Evolutionary conservation across 1,284 basidiomycete genomes (phyloP).

Genomic region (Rhodotorula sp.): DNA sequence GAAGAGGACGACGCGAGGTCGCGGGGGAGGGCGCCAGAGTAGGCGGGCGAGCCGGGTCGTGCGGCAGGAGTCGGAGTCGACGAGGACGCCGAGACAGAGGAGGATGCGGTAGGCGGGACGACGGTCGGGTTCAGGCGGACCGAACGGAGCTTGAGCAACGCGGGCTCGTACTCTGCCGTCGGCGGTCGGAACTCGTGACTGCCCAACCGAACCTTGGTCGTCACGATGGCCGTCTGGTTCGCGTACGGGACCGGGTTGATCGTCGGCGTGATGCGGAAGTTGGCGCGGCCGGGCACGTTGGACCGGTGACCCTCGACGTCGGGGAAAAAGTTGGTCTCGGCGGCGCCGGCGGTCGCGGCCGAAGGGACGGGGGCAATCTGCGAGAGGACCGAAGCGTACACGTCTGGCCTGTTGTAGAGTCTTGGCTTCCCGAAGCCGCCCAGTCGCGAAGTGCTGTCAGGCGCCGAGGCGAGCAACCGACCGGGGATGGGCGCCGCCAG

Average conservation of each 20-base stretch:
- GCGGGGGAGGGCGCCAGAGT: slow-evolving; percentile 20
- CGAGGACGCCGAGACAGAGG: not conserved
- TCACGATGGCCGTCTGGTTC: not conserved
- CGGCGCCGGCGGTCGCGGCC: not conserved
- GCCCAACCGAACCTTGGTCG: not conserved
- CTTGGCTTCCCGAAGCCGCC: not conserved
- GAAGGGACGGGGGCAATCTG: slow-evolving; percentile 13
- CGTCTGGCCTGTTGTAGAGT: not conserved
- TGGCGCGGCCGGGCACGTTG: slow-evolving; percentile 34
- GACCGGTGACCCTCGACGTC: slow-evolving; percentile 28
- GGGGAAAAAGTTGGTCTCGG: slow-evolving; percentile 35
- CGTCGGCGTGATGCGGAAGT: slow-evolving; percentile 26
- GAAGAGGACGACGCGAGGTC: slow-evolving; percentile 3
- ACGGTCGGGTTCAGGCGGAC: slow-evolving; percentile 17
- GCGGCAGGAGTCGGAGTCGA: not conserved
- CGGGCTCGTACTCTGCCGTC: slow-evolving; percentile 29
- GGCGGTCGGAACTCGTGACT: slow-evolving; percentile 14
- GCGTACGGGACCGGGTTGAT: slow-evolving; percentile 20
- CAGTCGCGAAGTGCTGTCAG: not conserved
- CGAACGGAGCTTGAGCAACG: slow-evolving; percentile 11
- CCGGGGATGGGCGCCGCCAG: slow-evolving; percentile 29
- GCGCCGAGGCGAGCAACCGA: slow-evolving; percentile 29
- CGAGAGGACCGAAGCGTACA: slow-evolving; percentile 33
- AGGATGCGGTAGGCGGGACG: not conserved
- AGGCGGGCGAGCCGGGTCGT: slow-evolving; percentile 21